Percentiles rank a stretch among this genome's conserved stretches.
These are phyloP conservation scores for Discostella stelligeroides DNA, from an alignment of 108 stramenopile species.

Conservation along the genomic window DNA sequence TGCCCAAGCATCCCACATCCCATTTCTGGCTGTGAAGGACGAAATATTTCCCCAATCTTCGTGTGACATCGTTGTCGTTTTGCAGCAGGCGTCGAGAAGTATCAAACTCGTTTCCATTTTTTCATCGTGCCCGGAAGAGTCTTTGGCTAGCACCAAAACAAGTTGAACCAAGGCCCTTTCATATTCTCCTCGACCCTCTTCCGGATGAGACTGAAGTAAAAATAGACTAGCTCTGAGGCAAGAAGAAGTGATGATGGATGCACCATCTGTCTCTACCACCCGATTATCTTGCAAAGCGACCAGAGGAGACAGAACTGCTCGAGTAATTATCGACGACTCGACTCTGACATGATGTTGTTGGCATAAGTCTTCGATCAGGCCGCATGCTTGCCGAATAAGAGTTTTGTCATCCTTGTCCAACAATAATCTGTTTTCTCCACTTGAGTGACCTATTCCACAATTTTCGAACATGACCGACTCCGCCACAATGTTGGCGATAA, in stretches of 20 bases:
- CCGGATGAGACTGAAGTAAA: slow-evolving; percentile 21
- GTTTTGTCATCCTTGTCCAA: neutral
- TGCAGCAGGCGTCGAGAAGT: slow-evolving; percentile 54
- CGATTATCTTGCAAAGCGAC: slow-evolving; percentile 44
- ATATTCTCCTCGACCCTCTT: slow-evolving; percentile 14
- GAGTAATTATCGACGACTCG: slow-evolving; percentile 34
- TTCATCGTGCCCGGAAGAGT: slow-evolving; percentile 24
- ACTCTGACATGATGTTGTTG: slow-evolving; percentile 6
- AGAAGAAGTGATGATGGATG: slow-evolving; percentile 25
- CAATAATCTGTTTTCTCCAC: neutral
- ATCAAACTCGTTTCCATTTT: slow-evolving; percentile 25
- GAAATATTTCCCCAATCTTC: slow-evolving; percentile 53
- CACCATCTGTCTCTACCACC: slow-evolving; percentile 5
- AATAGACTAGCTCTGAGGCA: slow-evolving; percentile 34
- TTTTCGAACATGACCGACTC: slow-evolving; percentile 24
- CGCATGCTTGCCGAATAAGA: slow-evolving; percentile 39
- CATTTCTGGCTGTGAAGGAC: slow-evolving; percentile 35
- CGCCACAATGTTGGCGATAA: slow-evolving; percentile 29
- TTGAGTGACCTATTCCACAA: slow-evolving; percentile 15
- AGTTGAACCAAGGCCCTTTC: slow-evolving; percentile 58
- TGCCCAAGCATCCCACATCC: slow-evolving; percentile 73
- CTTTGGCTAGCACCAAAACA: slow-evolving; percentile 34
- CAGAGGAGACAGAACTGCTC: slow-evolving; percentile 51
- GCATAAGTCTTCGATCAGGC: slow-evolving; percentile 41
- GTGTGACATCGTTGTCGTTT: slow-evolving; percentile 38